Evolutionary conservation across 345 rosid species (phyloP), one percentile per base, ranked within the genome.

Genomic region (Gossypium stocksii): DNA sequence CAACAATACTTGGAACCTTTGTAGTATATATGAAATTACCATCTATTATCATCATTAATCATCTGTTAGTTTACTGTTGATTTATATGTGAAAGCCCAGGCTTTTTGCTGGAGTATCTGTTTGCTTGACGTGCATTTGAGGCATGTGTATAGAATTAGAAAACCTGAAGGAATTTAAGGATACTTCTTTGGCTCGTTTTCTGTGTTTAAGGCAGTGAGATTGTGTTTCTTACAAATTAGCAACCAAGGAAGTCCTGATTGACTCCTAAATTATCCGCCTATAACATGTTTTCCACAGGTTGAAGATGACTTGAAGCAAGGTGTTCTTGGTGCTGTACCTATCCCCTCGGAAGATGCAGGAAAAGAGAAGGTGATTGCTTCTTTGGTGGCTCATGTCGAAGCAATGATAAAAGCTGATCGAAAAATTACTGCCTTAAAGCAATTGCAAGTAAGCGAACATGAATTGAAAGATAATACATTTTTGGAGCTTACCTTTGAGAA

Each of bases 391-490:
- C 91, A 93, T 15, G 94, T 93, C 65, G 91, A 89, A 74, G 94
- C 86, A 83, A 95, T 93, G 98, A 93, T 95, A 77, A 88, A 74
- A 83, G 94, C 97, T 9, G 97, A 95, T 85, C 83, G 98, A 72
- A 95, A 95, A 84, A 87, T 95, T 82, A 90, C 99, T 63, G 90
- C 99, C 75, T 85, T 95, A 34, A 27, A 96, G 78, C 98, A 93
- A 84, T 81, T 96, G 83, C 97, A 95, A 84, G 98, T 95, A 84
- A 80, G 90, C 29, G 34, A 60, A 72, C 62, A 1, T 54, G 19
- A 25, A 20, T 20, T 54, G 12, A 46, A 34, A 60, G 72, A 59
- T 56, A 10, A 72, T 60, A 65, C 27, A 34, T 45, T 61, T 29
- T 2, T 56, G 25, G 46, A 77, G 29, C 48, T 54, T 66, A 11